Conservation (phyloP, 2,329 filamentous ascomycete species). For the Endoconidiophora laricicola region DNA sequence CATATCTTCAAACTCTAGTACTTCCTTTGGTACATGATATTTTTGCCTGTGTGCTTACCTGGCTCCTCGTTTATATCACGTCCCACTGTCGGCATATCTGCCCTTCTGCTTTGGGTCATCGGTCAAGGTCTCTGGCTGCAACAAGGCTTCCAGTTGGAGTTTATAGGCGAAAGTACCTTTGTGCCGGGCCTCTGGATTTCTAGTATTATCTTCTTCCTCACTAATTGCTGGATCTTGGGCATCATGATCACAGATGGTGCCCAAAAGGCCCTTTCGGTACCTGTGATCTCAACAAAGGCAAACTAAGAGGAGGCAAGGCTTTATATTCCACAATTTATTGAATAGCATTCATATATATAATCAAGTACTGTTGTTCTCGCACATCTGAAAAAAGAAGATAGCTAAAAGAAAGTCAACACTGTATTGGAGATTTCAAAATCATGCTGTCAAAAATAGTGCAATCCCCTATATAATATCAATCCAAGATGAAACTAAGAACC, state of each 20-base stretch:
- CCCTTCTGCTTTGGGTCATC: constrained; percentile 55
- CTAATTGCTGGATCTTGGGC: constrained; percentile 78
- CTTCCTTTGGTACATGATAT: constrained; percentile 94
- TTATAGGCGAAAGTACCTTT: constrained; percentile 68
- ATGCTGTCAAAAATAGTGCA: too few species aligned
- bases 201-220: constrained; percentile 61
- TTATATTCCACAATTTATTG: not conserved
- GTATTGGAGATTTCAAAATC: too few species aligned
- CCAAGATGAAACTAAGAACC: too few species aligned
- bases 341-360: too few species aligned
- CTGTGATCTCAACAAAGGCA: not conserved
- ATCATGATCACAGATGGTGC: constrained; percentile 54
- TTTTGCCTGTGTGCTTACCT: constrained; percentile 82
- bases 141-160: constrained; percentile 60
- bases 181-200: constrained; percentile 67
- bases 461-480: too few species aligned
- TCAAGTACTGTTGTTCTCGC: too few species aligned
- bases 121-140: constrained; percentile 64
- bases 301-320: not conserved
- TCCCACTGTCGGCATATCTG: constrained; percentile 44
- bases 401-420: too few species aligned
- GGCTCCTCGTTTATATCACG: constrained; percentile 51
- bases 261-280: not conserved
- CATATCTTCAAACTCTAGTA: constrained; percentile 41
- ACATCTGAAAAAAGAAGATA: too few species aligned